Percentiles rank a stretch among this genome's conserved stretches.
phyloP scores from a whole-genome alignment of 2,329 filamentous ascomycete genomes.

The Aspergillus carbonarius region DNA sequence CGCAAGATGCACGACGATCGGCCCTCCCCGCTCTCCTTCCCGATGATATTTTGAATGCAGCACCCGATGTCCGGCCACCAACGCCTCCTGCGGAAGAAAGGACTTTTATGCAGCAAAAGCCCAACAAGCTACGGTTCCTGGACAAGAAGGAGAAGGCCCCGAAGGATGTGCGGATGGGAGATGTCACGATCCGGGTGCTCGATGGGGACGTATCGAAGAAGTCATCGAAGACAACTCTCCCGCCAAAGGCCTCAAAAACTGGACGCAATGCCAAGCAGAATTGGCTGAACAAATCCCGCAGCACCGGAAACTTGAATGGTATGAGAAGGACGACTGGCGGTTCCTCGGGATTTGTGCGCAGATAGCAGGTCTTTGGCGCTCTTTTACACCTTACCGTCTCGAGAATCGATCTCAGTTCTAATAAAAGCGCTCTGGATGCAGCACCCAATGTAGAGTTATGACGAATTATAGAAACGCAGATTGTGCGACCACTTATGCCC shows the following conservation, averaged over 20 bases:
- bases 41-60: slow-evolving; percentile 50
- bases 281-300: slow-evolving; percentile 41
- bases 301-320: slow-evolving; percentile 33
- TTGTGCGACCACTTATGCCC: background rate
- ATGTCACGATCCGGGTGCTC: slow-evolving; percentile 51
- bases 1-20: slow-evolving; percentile 36
- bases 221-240: slow-evolving; percentile 39
- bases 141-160: slow-evolving; percentile 49
- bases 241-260: slow-evolving; percentile 47
- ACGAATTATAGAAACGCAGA: background rate
- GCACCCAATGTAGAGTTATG: background rate
- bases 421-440: background rate
- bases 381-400: background rate
- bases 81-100: slow-evolving; percentile 44
- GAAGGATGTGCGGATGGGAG: slow-evolving; percentile 52
- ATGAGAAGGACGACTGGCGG: slow-evolving; percentile 39
- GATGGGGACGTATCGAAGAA: slow-evolving; percentile 35
- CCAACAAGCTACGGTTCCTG: slow-evolving; percentile 51
- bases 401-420: background rate
- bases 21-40: slow-evolving; percentile 53
- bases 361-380: slow-evolving; percentile 14
- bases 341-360: slow-evolving; percentile 39
- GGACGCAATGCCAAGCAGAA: slow-evolving; percentile 39
- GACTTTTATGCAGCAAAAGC: slow-evolving; percentile 24
- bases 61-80: slow-evolving; percentile 45